Evolutionary conservation across 805 yeast species (phyloP), one percentile per base, ranked within the genome.

Genomic region (Suhomyces emberorum): DNA sequence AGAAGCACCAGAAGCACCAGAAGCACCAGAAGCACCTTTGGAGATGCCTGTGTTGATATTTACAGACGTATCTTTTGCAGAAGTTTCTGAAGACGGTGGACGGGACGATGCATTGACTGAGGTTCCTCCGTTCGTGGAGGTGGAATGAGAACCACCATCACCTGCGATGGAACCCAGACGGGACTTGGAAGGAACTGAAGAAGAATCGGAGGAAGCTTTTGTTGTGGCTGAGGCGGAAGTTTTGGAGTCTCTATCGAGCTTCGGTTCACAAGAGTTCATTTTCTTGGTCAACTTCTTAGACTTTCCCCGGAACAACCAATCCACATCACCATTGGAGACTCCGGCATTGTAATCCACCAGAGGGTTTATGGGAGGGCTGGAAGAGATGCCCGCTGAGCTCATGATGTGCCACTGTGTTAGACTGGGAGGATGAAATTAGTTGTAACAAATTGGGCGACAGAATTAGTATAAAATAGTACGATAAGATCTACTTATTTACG

Each of bases 251-350:
- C n/a, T 23, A 9, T 23, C 26, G 6, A 11, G 12, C 12, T n/a
- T 7, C 7, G 12, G 5, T 5, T 23, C 26, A 7, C 10, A 10
- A 14, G 26, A 7, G n/a, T 53, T 60, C 59, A 60, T 54, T 46
- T 67, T 71, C 46, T 72, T 74, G 27, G 73, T 62, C 32, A 72
- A 52, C 44, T 74, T 78, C 60, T 75, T 77, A 27, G 81, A 79
- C 53, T 81, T 81, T n/a, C 89, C 89, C 49, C 88, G 69, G 53
- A 84, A 84, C 18, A 85, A 65, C 95, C 95, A 85, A 52, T 84
- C 95, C 9, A 85, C 88, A 47, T 84, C 91, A 29, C 85, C 82
- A 49, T 81, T 79, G 34, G 82, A 65, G 2, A 79, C 85, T 4
- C 85, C 84, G 7, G 72, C 57, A 16, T 63, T 69, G 41, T 48